Evolutionary conservation across 208 protist genomes (phyloP), one percentile per base, ranked within the genome.

Genomic region (Leishmania lainsoni): DNA sequence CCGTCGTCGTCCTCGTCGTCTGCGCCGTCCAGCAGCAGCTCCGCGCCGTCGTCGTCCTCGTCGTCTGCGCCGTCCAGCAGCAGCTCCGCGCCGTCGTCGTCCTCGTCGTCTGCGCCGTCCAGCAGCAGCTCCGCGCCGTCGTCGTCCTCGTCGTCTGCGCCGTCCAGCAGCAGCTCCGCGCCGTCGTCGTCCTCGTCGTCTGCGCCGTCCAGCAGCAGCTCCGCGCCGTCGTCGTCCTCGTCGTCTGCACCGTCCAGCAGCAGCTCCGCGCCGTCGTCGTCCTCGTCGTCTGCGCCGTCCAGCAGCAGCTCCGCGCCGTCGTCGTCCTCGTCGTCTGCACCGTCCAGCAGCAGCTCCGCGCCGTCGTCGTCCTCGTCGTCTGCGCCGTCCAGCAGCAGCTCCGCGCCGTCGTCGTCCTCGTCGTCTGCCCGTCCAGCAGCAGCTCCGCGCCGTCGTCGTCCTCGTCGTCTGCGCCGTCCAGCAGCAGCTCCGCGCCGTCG

Each of bases 21-120:
- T 63, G 58, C 58, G n/a, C 58, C 58, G 58, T 63, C 58, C 58
- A 63, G 58, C 58, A 63, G 58, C 58, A 63, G 58, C 58, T 63
- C 58, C 3, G 58, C 58, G 58, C 58, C 58, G 17, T 61, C 56
- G 56, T 61, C 56, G 20, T 63, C 58, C 58, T 63, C 58, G 58
- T 63, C 58, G 58, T 26, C 58, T 20, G 58, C 58, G 58, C 58
- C 58, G 58, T 63, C 58, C 58, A 63, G 58, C 58, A 63, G 51
- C 51, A 54, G 58, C 58, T 29, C 22, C 58, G 26, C 58, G 5
- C 22, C 58, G 58, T 22, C 58, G 58, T 61, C 56, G 56, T 61
- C 56, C 58, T 63, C 58, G 58, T 63, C 58, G 58, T 26, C 26
- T 29, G 58, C 58, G 35, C 35, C 35, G 35, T 35, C 35, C 35